Percentiles rank a stretch among this genome's conserved stretches.
These are phyloP conservation scores for Nicotiana rustica DNA, from an alignment of 305 asterid genomes.

Conservation along the genomic window DNA sequence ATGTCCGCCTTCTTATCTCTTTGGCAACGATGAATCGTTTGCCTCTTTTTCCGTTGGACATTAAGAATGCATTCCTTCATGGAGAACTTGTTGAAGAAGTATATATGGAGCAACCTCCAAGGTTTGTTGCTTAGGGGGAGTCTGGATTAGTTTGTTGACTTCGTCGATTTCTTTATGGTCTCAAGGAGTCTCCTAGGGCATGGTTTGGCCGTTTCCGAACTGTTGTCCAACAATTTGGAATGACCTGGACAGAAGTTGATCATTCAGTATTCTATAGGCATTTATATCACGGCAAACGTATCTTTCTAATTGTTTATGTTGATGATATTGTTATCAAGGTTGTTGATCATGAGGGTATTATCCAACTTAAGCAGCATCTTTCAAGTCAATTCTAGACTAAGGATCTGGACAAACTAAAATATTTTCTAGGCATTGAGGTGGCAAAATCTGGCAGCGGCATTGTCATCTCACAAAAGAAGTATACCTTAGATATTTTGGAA, in stretches of 20 bases:
- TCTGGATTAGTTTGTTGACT: background rate
- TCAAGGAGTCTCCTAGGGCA: background rate
- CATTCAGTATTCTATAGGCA: background rate
- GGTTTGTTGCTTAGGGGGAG: background rate
- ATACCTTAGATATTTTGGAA: too few relatives aligned
- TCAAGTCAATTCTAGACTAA: background rate
- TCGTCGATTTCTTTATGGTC: background rate
- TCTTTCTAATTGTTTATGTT: background rate
- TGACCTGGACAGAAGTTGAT: background rate
- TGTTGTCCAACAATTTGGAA: background rate
- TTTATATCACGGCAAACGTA: background rate
- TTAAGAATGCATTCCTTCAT: conserved; percentile 3
- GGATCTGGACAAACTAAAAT: background rate
- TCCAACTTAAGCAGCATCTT: background rate
- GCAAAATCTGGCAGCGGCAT: too few relatives aligned
- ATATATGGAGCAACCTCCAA: background rate
- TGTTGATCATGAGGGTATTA: background rate
- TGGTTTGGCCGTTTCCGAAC: background rate
- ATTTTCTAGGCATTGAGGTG: background rate
- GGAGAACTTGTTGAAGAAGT: background rate
- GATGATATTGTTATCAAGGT: conserved; percentile 8
- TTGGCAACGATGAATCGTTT: background rate
- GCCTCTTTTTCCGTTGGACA: background rate
- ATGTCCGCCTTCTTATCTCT: background rate
- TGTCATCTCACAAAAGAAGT: too few relatives aligned